A percentile compares a stretch with the other conserved stretches of the same genome.
phyloP scores from a whole-genome alignment of 2,329 filamentous ascomycete species.

The Myriosclerotinia curreyana region DNA sequence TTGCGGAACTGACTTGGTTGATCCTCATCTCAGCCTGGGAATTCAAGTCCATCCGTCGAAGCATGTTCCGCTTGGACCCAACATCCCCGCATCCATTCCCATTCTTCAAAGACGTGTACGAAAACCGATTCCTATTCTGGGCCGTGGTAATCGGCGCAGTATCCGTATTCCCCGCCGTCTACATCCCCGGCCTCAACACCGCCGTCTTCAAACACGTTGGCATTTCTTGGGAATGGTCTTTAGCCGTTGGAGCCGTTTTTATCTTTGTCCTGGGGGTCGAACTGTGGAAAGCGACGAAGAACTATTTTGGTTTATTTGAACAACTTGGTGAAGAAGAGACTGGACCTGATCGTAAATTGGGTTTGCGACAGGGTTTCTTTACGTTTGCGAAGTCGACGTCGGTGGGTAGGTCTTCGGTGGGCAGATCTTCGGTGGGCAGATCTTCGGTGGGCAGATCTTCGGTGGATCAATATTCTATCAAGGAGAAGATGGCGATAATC shows the following conservation, averaged over 20 bases:
- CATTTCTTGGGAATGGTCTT: conserved; percentile 67
- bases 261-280: conserved; percentile 65
- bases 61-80: conserved; percentile 72
- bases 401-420: neutral
- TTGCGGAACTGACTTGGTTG: conserved; percentile 73
- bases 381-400: conserved; percentile 6
- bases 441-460: neutral
- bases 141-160: conserved; percentile 57
- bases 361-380: conserved; percentile 15
- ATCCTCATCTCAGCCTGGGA: conserved; percentile 77
- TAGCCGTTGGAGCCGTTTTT: conserved; percentile 58
- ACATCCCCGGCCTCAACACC: conserved; percentile 66
- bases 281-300: conserved; percentile 64
- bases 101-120: conserved; percentile 65
- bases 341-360: neutral
- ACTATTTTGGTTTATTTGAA: conserved; percentile 36
- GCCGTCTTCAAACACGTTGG: conserved; percentile 63
- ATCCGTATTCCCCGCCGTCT: conserved; percentile 58
- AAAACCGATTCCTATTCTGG: conserved; percentile 70
- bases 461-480: conserved; percentile 18
- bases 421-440: neutral
- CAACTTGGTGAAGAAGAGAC: neutral
- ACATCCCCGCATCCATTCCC: conserved; percentile 57
- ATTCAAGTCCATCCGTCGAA: conserved; percentile 68
- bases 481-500: conserved; percentile 26